Percentiles rank a stretch among this genome's conserved stretches.
Conservation (phyloP, 2,329 filamentous ascomycete genomes). For the Myriangium duriaei region DNA sequence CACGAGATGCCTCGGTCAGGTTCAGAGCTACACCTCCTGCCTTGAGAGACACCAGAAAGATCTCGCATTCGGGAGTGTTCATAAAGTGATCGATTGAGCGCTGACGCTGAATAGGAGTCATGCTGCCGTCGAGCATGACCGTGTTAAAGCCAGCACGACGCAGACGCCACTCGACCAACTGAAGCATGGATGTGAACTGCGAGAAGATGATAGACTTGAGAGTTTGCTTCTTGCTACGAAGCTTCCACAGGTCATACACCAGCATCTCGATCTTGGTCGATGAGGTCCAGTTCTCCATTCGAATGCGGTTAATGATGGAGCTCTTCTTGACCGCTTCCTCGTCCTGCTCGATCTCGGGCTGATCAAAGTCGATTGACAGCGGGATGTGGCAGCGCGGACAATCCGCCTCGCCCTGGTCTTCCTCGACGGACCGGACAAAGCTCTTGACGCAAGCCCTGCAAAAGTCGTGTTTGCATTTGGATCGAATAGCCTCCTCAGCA, state of each 20-base stretch:
- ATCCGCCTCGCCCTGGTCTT: conserved; percentile 47
- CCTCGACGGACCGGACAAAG: conserved; percentile 67
- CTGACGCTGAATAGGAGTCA: conserved; percentile 88
- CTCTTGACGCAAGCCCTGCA: conserved; percentile 69
- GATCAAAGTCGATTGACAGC: conserved; percentile 82
- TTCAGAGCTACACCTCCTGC: conserved; percentile 93
- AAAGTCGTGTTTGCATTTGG: conserved; percentile 86
- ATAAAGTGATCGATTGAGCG: conserved; percentile 94
- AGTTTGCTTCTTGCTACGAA: conserved; percentile 83
- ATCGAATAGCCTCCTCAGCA: conserved; percentile 86
- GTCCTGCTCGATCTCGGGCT: conserved; percentile 89
- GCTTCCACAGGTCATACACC: conserved; percentile 82
- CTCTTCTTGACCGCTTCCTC: conserved; percentile 79
- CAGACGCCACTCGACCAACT: conserved; percentile 92
- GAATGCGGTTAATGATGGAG: conserved; percentile 96
- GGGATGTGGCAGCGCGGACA: conserved; percentile 89
- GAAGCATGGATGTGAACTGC: conserved; percentile 93
- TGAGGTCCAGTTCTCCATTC: conserved; percentile 97
- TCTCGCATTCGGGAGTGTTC: conserved; percentile 86
- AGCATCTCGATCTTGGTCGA: conserved; percentile 97
- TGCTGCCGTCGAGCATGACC: conserved; percentile 94
- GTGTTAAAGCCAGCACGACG: conserved; percentile 95
- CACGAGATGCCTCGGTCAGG: conserved; percentile 82
- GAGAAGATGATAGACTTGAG: conserved; percentile 97
- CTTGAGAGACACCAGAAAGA: conserved; percentile 91